Base-by-base conservation (phyloP, 148 eudicot species). In the Fagopyrum tataricum region DNA sequence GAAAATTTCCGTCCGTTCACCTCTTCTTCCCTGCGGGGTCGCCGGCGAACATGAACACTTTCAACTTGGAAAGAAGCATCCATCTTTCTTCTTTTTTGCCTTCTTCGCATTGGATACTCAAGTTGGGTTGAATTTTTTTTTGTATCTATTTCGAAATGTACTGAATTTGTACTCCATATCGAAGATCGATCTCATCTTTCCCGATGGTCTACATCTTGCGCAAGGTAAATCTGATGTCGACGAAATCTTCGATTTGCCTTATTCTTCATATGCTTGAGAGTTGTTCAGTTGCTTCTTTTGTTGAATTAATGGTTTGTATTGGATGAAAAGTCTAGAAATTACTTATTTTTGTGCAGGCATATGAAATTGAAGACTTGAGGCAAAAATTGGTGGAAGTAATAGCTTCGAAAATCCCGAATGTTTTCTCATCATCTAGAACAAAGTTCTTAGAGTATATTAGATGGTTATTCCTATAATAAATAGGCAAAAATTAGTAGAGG, bases 191-290 rank as follows among this genome's bases (percentile, higher is more conserved):
- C 90, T 91, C 42, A 83, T 89, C 13, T 94, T 82, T 78, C 73
- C 78, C n/a, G 91, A 94, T 40, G 98, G 77, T 0, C 85, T 88
- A 24, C 85, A 80, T 68, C 90, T 87, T 4, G 81, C 87, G 21
- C 76, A n/a, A 1, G 98, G 98, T 2, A 88, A 94, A 47, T 94
- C 98, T 18, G 96, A 89, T 8, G 98, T 94, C 14, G 90, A 91
- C 62, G 96, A 93, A 7, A 83, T 94, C 24, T 94, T 94, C 67
- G 97, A 94, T 39, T 93, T 95, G 79, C 98, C 98, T 15, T 94
- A 84, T 85, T 91, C n/a, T n/a, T n/a, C n/a, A n/a, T n/a, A n/a
- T n/a, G n/a, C n/a, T n/a, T n/a, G n/a, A n/a, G n/a, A n/a, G n/a
- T n/a, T n/a, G n/a, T n/a, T n/a, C n/a, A n/a, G n/a, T n/a, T n/a